A percentile compares a stretch with the other conserved stretches of the same genome.
Conservation (phyloP, 1,284 basidiomycete genomes). For the Phlebopus sp. region DNA sequence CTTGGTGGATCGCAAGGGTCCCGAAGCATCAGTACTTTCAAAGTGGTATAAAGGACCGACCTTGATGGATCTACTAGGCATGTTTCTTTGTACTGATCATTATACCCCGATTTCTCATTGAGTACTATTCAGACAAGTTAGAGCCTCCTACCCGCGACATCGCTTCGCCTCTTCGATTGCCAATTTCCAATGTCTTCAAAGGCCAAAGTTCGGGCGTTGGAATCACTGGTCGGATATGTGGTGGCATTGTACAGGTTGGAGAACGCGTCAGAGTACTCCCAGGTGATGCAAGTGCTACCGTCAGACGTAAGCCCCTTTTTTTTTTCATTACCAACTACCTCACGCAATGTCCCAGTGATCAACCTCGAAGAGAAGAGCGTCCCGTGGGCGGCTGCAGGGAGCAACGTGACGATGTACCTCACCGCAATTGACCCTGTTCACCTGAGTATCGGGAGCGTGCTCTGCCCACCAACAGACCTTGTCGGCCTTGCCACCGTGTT, state of each 20-base stretch:
- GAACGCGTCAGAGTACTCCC: slow-evolving; percentile 86
- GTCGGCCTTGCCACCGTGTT: slow-evolving; percentile 80
- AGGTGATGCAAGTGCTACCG: slow-evolving; percentile 85
- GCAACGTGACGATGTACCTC: slow-evolving; percentile 85
- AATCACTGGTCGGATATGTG: slow-evolving; percentile 84
- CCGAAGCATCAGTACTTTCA: slow-evolving; percentile 48
- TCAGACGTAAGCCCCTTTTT: slow-evolving; percentile 61
- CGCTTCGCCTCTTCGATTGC: slow-evolving; percentile 77
- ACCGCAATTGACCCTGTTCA: slow-evolving; percentile 85
- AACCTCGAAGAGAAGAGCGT: slow-evolving; percentile 79
- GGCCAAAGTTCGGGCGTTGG: slow-evolving; percentile 80
- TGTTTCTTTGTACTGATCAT: slow-evolving; percentile 8
- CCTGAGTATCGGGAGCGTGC: slow-evolving; percentile 83
- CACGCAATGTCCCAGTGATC: slow-evolving; percentile 59
- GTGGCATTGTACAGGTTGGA: slow-evolving; percentile 90
- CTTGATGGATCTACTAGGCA: slow-evolving; percentile 82
- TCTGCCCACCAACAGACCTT: slow-evolving; percentile 72
- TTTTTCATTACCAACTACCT: slow-evolving; percentile 1
- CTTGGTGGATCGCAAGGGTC: slow-evolving; percentile 53
- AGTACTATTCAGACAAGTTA: slow-evolving; percentile 58
- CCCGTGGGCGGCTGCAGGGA: slow-evolving; percentile 89
- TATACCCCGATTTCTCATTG: background rate
- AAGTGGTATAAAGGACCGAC: slow-evolving; percentile 88
- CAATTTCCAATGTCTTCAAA: slow-evolving; percentile 95
- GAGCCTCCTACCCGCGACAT: slow-evolving; percentile 82